These are phyloP conservation scores for Acanthamoeba royreba DNA, from an alignment of 208 protist species.

Conservation along the genomic window DNA sequence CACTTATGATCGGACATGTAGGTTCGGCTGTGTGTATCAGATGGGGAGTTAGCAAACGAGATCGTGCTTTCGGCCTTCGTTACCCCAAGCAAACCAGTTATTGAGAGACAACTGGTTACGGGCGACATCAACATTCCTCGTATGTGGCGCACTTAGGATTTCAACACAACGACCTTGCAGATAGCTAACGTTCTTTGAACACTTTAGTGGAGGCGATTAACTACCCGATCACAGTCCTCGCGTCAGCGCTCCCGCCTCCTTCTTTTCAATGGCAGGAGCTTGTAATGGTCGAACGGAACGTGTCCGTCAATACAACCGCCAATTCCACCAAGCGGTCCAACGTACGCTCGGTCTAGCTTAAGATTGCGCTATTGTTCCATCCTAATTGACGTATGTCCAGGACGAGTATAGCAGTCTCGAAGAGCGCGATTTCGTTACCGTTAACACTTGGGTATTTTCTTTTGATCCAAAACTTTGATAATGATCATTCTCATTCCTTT, in stretches of 20 bases:
- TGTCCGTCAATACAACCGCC: neutral
- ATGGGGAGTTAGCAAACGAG: neutral
- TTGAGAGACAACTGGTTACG: neutral
- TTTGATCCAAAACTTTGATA: too few species aligned
- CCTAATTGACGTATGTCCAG: neutral
- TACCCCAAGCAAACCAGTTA: neutral
- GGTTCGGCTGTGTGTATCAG: neutral
- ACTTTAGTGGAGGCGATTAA: neutral
- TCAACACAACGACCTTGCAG: neutral
- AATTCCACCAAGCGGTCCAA: neutral
- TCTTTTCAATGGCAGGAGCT: neutral
- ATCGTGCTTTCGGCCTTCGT: neutral
- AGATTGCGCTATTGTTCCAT: neutral
- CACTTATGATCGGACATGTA: neutral
- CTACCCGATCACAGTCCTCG: neutral
- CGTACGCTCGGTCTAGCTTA: too few species aligned
- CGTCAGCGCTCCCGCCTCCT: neutral
- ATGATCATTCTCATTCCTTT: neutral
- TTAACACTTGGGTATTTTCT: too few species aligned
- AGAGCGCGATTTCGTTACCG: neutral
- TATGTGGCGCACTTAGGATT: neutral
- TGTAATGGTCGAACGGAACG: neutral
- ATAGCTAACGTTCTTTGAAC: neutral
- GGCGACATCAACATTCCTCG: neutral
- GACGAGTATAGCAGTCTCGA: neutral